Evolutionary conservation across 495 filamentous ascomycete species (phyloP).

Genomic region (Aspergillus conjunctus): DNA sequence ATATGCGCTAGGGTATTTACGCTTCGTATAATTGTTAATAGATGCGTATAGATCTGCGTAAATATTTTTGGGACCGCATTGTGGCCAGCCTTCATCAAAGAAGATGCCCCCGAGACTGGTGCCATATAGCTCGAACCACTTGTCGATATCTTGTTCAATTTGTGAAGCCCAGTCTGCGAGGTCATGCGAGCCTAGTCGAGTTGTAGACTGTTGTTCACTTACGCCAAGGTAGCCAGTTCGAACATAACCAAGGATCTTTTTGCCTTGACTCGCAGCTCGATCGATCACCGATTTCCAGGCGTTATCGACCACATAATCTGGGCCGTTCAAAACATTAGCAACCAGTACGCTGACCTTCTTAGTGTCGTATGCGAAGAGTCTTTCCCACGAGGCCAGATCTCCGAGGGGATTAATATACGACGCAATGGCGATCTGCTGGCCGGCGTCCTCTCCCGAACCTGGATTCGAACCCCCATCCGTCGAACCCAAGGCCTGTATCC

Average conservation of each 20-base stretch:
- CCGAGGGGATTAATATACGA: slow-evolving; percentile 29
- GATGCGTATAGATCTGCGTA: slow-evolving; percentile 21
- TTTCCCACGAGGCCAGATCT: slow-evolving; percentile 24
- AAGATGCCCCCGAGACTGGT: slow-evolving; percentile 26
- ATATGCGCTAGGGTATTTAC: slow-evolving; percentile 16
- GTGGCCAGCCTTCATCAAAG: slow-evolving; percentile 29
- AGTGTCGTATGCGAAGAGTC: slow-evolving; percentile 19
- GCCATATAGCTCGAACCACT: slow-evolving; percentile 26
- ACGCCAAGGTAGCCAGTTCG: slow-evolving; percentile 29
- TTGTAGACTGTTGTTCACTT: slow-evolving; percentile 23
- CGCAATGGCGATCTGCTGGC: slow-evolving; percentile 26
- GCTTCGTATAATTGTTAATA: slow-evolving; percentile 22
- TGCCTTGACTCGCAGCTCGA: slow-evolving; percentile 16
- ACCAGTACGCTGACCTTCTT: slow-evolving; percentile 22
- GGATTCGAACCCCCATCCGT: slow-evolving; percentile 14
- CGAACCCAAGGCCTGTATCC: slow-evolving; percentile 11
- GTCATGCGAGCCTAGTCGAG: slow-evolving; percentile 22
- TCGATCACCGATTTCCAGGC: slow-evolving; percentile 22
- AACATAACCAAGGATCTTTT: slow-evolving; percentile 28
- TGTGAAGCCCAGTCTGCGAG: slow-evolving; percentile 25
- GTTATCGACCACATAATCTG: slow-evolving; percentile 18
- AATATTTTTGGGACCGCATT: slow-evolving; percentile 23
- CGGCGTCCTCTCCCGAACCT: not conserved
- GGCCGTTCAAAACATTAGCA: slow-evolving; percentile 28
- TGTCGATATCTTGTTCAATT: slow-evolving; percentile 28